Evolutionary conservation across 257 asterid genomes (phyloP).

Genomic region (Schizonepeta tenuifolia): DNA sequence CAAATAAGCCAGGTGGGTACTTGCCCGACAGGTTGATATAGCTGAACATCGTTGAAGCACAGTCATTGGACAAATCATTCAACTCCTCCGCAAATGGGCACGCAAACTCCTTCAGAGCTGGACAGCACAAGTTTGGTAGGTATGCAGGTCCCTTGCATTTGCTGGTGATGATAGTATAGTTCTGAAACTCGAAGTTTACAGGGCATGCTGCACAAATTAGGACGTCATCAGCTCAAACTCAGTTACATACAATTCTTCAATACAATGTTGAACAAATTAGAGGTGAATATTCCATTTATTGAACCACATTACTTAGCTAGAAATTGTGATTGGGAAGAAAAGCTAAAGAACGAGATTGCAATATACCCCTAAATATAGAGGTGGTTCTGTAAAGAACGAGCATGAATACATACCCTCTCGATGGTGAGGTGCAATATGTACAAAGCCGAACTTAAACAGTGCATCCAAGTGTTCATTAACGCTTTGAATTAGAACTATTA

Average conservation of each 20-base stretch:
- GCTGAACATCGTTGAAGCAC: conserved; percentile 85
- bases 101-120: conserved; percentile 52
- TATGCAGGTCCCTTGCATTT: conserved; percentile 76
- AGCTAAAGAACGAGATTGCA: conserved; percentile 1
- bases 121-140: conserved; percentile 58
- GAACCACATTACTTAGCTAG: background rate
- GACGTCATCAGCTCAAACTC: background rate
- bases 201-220: conserved; percentile 55
- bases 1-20: conserved; percentile 79
- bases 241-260: background rate
- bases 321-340: conserved; percentile 9
- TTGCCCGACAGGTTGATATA: conserved; percentile 75
- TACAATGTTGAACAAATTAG: background rate
- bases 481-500: background rate
- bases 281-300: background rate
- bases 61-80: conserved; percentile 63
- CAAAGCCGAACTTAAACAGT: background rate
- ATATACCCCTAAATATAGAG: background rate
- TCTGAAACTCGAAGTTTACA: conserved; percentile 66
- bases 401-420: background rate
- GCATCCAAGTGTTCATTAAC: too few relatives aligned
- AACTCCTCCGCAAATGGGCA: conserved; percentile 52
- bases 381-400: background rate
- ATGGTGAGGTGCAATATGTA: too few relatives aligned
- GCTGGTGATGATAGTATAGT: conserved; percentile 75